Evolutionary conservation across 768 basidiomycete genomes (phyloP).

Genomic region (Dentipellis sp.): DNA sequence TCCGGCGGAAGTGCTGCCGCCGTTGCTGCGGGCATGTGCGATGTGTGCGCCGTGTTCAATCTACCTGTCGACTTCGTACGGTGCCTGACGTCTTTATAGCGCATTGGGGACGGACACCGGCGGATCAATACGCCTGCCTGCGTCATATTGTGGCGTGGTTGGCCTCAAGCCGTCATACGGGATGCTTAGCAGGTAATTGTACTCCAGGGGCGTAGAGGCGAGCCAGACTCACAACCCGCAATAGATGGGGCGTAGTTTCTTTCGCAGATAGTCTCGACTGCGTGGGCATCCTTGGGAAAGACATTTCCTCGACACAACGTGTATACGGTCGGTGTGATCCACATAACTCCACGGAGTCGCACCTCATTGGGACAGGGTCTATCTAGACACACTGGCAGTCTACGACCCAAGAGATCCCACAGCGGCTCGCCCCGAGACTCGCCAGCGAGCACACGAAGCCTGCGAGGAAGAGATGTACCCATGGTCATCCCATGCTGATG

Average conservation of each 20-base stretch:
- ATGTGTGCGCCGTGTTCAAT: conserved; percentile 41
- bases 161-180: conserved; percentile 96
- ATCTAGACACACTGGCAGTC: conserved; percentile 24
- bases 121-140: conserved; percentile 87
- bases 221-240: too few relatives aligned
- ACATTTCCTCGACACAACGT: conserved; percentile 35
- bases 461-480: conserved; percentile 3
- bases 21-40: conserved; percentile 76
- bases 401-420: conserved; percentile 74
- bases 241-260: conserved; percentile 82
- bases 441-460: conserved; percentile 25
- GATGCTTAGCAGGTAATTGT: conserved; percentile 68
- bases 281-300: conserved; percentile 70
- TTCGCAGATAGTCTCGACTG: conserved; percentile 95
- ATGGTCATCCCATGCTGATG: not conserved
- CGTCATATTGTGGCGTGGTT: conserved; percentile 86
- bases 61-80: conserved; percentile 22
- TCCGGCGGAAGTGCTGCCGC: conserved; percentile 95
- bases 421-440: conserved; percentile 35
- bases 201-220: not conserved
- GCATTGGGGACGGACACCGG: conserved; percentile 94
- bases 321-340: conserved; percentile 51
- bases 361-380: not conserved
- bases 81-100: conserved; percentile 29
- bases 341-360: too few relatives aligned